phyloP scores from a whole-genome alignment of 139 green algal genomes.

The Diplosphaera chodatii region DNA sequence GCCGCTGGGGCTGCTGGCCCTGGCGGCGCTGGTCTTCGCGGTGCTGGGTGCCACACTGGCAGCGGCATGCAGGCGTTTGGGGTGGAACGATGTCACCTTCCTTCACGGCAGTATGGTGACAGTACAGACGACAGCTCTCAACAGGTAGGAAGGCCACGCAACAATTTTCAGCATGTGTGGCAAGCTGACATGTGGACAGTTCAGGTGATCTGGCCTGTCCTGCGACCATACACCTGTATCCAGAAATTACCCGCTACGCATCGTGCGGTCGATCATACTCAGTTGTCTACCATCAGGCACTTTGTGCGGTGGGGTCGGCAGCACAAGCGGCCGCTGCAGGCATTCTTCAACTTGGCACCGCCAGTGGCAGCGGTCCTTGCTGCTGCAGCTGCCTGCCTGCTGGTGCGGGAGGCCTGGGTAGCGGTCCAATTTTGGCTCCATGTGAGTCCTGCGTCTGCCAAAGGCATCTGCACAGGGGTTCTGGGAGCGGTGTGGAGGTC shows the following conservation, averaged over 20 bases:
- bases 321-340: neutral
- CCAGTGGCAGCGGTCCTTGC: neutral
- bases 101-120: neutral
- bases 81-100: neutral
- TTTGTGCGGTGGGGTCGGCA: neutral
- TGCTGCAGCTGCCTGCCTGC: neutral
- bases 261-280: too few species aligned
- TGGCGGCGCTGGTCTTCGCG: neutral
- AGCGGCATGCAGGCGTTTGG: neutral
- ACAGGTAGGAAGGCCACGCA: neutral
- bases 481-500: too few species aligned
- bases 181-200: too few species aligned
- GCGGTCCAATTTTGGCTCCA: neutral
- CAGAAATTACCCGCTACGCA: too few species aligned
- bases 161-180: too few species aligned
- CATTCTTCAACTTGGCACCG: neutral
- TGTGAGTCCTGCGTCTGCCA: neutral
- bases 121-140: neutral
- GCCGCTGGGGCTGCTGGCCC: neutral
- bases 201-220: too few species aligned
- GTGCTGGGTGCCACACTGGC: neutral
- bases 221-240: too few species aligned
- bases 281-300: too few species aligned
- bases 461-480: too few species aligned
- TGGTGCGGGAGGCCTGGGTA: neutral